Conservation (phyloP, 768 basidiomycete species). For the Gelatoporia subvermispora region DNA sequence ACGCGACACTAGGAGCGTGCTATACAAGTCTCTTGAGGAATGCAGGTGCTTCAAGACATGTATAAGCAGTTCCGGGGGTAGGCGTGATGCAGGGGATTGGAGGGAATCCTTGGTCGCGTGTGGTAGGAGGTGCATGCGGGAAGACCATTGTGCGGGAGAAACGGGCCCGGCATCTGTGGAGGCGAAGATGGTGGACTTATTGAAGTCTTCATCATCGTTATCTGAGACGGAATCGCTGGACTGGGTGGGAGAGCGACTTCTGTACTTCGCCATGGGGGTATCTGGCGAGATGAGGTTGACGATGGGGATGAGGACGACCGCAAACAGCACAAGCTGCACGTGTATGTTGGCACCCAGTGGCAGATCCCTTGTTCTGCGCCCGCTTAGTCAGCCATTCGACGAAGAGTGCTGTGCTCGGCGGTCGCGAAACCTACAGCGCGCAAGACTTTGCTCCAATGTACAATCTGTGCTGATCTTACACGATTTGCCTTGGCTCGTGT, state of each 20-base stretch:
- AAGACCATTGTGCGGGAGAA: slow-evolving; percentile 56
- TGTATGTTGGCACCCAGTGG: slow-evolving; percentile 7
- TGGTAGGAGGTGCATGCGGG: slow-evolving; percentile 19
- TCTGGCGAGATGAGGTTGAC: slow-evolving; percentile 5
- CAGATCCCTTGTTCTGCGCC: background rate
- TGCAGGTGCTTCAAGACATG: slow-evolving; percentile 86
- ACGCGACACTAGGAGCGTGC: slow-evolving; percentile 75
- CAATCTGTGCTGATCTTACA: too few relatives aligned
- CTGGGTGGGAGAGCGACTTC: slow-evolving; percentile 45
- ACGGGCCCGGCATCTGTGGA: slow-evolving; percentile 25
- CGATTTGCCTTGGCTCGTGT: too few relatives aligned
- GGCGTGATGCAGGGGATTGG: slow-evolving; percentile 54
- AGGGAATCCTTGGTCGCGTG: slow-evolving; percentile 17
- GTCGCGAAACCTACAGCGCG: too few relatives aligned
- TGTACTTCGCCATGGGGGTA: slow-evolving; percentile 19
- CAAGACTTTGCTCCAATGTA: too few relatives aligned
- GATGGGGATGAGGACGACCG: slow-evolving; percentile 14
- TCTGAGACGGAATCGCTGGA: slow-evolving; percentile 79
- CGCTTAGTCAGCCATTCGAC: slow-evolving; percentile 23
- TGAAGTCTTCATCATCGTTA: slow-evolving; percentile 59
- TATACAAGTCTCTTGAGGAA: slow-evolving; percentile 66
- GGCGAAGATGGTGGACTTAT: slow-evolving; percentile 39
- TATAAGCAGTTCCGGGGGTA: slow-evolving; percentile 91
- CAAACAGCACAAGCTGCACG: slow-evolving; percentile 4
- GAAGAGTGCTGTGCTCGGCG: too few relatives aligned